Evolutionary conservation across 441 rosid genomes (phyloP).

Genomic region (Syzygium syzygioides): DNA sequence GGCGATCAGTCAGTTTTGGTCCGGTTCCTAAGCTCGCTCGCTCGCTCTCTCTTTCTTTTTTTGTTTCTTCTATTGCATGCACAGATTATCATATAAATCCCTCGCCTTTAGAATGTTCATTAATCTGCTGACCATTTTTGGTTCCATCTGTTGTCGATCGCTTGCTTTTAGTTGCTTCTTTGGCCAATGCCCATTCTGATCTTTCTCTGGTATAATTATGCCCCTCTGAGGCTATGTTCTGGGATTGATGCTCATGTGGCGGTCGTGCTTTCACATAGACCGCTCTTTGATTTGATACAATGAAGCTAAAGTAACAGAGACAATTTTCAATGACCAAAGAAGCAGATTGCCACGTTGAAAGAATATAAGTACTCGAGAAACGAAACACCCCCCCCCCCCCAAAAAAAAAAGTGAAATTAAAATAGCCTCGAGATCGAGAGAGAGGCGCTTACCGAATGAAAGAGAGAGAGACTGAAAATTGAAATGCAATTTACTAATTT

Average conservation of each 20-base stretch:
- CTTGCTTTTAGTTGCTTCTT: not conserved
- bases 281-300: not conserved
- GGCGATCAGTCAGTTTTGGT: fast-evolving
- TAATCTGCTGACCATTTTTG: not conserved
- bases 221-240: not conserved
- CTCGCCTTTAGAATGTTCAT: not conserved
- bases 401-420: not conserved
- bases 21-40: too few relatives aligned
- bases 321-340: not conserved
- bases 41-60: not conserved
- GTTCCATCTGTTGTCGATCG: not conserved
- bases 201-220: not conserved
- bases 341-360: not conserved
- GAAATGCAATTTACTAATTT: too few relatives aligned
- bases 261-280: not conserved
- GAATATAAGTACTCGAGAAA: not conserved
- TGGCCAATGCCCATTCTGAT: fast-evolving
- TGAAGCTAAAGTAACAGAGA: not conserved
- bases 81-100: not conserved
- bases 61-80: not conserved
- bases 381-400: too few relatives aligned
- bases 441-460: too few relatives aligned
- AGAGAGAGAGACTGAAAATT: too few relatives aligned
- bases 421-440: not conserved
- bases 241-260: not conserved